Conservation (phyloP, 768 basidiomycete species). For the Lentinula sp. region DNA sequence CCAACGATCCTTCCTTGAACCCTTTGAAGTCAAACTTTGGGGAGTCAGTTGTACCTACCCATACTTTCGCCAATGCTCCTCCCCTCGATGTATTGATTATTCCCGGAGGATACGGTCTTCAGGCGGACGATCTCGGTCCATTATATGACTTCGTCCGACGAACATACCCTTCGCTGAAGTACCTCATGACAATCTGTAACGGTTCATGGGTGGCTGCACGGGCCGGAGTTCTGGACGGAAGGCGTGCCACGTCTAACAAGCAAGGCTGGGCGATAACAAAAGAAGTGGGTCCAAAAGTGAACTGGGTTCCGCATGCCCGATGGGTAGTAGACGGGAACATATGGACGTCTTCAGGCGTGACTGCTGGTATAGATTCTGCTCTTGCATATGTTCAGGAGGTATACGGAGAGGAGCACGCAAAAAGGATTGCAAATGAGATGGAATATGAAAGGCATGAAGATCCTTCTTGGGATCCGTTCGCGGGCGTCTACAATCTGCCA, state of each 20-base stretch:
- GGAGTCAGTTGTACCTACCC: slow-evolving; percentile 31
- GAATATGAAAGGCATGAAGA: slow-evolving; percentile 34
- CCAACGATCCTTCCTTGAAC: slow-evolving; percentile 1
- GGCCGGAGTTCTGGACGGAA: slow-evolving; percentile 34
- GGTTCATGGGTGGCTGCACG: slow-evolving; percentile 32
- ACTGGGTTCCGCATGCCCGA: slow-evolving; percentile 38
- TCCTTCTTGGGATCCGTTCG: slow-evolving; percentile 32
- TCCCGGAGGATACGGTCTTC: slow-evolving; percentile 23
- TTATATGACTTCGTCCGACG: slow-evolving; percentile 24
- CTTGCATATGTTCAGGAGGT: slow-evolving; percentile 30
- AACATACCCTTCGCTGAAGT: slow-evolving; percentile 28
- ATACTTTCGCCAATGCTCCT: slow-evolving; percentile 28
- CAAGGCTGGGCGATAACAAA: slow-evolving; percentile 19
- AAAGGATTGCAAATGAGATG: slow-evolving; percentile 22
- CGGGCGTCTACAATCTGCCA: slow-evolving; percentile 15
- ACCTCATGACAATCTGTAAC: slow-evolving; percentile 39
- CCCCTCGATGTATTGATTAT: slow-evolving; percentile 30
- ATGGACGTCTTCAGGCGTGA: slow-evolving; percentile 43
- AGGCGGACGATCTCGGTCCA: slow-evolving; percentile 16
- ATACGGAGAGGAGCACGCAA: slow-evolving; percentile 28
- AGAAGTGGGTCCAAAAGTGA: slow-evolving; percentile 22
- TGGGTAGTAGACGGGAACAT: slow-evolving; percentile 45
- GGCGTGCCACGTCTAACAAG: slow-evolving; percentile 41
- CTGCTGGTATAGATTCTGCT: slow-evolving; percentile 34
- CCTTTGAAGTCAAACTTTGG: slow-evolving; percentile 19